Base-by-base conservation (phyloP, 2,329 filamentous ascomycete species). In the Xylariales sp. region DNA sequence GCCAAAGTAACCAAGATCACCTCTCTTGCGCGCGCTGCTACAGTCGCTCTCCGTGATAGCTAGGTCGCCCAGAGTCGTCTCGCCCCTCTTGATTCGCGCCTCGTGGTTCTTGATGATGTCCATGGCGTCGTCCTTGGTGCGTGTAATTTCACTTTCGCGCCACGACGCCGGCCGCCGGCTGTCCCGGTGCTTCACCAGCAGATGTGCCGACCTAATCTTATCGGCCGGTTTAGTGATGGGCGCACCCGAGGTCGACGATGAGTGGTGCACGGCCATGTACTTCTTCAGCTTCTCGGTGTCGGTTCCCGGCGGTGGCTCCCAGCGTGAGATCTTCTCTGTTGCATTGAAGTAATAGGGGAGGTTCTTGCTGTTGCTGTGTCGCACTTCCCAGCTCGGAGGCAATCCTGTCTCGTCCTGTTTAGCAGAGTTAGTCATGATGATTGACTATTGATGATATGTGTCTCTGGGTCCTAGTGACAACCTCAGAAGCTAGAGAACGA, bases 331-430 rank as follows among this genome's bases (percentile, higher is more conserved):
- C 64, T 90, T 91, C 49, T 88, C 87, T 53, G 69, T 70, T 33
- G 84, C 73, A 68, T 96, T 94, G 84, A 96, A 97, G 74, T 97
- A 98, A 75, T 98, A 98, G 27, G 93, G 93, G 25, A 97, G 84
- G 69, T 95, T 95, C 74, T 96, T 97, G 66, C 88, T 95, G 73
- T 96, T 95, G 65, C 88, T 95, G 71, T 94, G 88, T 64, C 93
- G 88, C 60, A 98, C 88, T 71, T 97, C 93, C 90, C 91, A 96
- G 64, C 82, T 81, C 37, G 80, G 65, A 48, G 90, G 90, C 49
- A 96, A 80, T 62, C 91, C 91, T 53, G 84, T 82, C 43, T 89
- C 85, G 59, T 77, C 69, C 80, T 85, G 53, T 12, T 18, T 10
- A 14, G 29, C 7, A 32, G 29, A 7, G 24, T 27, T 27, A 27